A percentile compares a stretch with the other conserved stretches of the same genome.
These are phyloP conservation scores for Aspergillus funiculosus DNA, from an alignment of 495 filamentous ascomycete species.

Conservation along the genomic window DNA sequence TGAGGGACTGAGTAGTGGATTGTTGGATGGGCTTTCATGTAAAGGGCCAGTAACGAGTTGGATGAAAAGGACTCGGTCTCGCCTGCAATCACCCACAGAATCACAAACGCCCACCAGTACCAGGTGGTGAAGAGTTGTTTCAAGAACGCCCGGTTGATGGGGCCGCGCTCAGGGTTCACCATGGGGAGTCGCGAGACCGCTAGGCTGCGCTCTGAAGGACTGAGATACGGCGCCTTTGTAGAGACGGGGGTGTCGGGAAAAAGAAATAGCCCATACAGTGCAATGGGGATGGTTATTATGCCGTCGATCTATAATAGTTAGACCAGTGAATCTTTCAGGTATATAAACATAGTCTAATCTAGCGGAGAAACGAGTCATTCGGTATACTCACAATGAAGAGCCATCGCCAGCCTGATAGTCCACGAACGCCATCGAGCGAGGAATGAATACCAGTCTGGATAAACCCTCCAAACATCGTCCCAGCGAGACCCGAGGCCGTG, in stretches of 20 bases:
- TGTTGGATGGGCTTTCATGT: slow-evolving; percentile 29
- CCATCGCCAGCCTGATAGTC: slow-evolving; percentile 61
- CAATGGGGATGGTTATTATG: slow-evolving; percentile 51
- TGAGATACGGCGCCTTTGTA: slow-evolving; percentile 50
- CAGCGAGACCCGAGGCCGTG: slow-evolving; percentile 32
- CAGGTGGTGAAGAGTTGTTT: slow-evolving; percentile 36
- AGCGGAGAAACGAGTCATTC: neutral
- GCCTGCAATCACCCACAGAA: slow-evolving; percentile 45
- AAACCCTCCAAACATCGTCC: slow-evolving; percentile 46
- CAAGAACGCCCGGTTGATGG: slow-evolving; percentile 33
- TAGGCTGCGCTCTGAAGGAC: slow-evolving; percentile 34
- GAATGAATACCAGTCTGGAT: slow-evolving; percentile 56
- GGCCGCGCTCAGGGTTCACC: slow-evolving; percentile 24
- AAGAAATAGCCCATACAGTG: slow-evolving; percentile 51
- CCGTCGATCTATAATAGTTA: slow-evolving; percentile 38
- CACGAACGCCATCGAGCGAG: slow-evolving; percentile 44
- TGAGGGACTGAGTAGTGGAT: slow-evolving; percentile 41
- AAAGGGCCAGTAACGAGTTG: slow-evolving; percentile 36
- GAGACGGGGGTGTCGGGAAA: slow-evolving; percentile 56
- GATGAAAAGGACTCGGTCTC: slow-evolving; percentile 48
- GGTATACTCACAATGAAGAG: slow-evolving; percentile 50
- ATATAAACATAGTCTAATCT: no score
- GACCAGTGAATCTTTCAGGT: neutral
- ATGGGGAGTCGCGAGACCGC: slow-evolving; percentile 39
- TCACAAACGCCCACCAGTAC: slow-evolving; percentile 47